A percentile compares a stretch with the other conserved stretches of the same genome.
Evolutionary conservation across 148 eudicot species (phyloP).

Genomic region (Pharnaceum exiguum): DNA sequence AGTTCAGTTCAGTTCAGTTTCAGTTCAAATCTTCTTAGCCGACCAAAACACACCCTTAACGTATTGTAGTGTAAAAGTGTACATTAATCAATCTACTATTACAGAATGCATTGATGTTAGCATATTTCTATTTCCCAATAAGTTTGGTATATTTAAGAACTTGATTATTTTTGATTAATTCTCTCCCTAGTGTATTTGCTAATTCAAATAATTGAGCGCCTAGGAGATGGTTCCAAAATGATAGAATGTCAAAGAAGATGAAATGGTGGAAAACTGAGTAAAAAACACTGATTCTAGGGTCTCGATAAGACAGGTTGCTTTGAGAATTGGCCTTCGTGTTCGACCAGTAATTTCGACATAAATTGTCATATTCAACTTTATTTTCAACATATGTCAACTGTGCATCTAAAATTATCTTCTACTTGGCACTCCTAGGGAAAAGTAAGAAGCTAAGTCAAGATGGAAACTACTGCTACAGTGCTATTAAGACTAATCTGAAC

Average conservation of each 20-base stretch:
- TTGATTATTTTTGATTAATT: background rate
- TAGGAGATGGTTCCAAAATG: slow-evolving; percentile 26
- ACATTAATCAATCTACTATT: too few species aligned
- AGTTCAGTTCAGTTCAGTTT: too few species aligned
- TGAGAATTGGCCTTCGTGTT: slow-evolving; percentile 17
- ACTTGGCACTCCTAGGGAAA: background rate
- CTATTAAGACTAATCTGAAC: slow-evolving; percentile 7
- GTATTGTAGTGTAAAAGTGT: too few species aligned
- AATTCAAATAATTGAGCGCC: slow-evolving; percentile 17
- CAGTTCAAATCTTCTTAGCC: too few species aligned
- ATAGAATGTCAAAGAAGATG: slow-evolving; percentile 33
- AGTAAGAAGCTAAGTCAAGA: slow-evolving; percentile 18
- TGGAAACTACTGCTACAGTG: slow-evolving; percentile 16
- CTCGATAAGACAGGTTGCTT: slow-evolving; percentile 16
- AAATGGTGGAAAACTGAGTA: slow-evolving; percentile 4
- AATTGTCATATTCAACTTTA: slow-evolving; percentile 25
- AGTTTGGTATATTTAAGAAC: background rate
- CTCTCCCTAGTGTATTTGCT: background rate
- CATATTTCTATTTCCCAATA: background rate
- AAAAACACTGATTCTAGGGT: background rate
- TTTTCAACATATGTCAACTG: slow-evolving; percentile 20
- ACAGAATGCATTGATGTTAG: too few species aligned
- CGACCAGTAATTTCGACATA: slow-evolving; percentile 20
- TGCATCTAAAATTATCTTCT: background rate
- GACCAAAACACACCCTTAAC: too few species aligned